Evolutionary conservation across 2,329 filamentous ascomycete species (phyloP), one percentile per base, ranked within the genome.

Genomic region (Nigrograna mackinnonii): DNA sequence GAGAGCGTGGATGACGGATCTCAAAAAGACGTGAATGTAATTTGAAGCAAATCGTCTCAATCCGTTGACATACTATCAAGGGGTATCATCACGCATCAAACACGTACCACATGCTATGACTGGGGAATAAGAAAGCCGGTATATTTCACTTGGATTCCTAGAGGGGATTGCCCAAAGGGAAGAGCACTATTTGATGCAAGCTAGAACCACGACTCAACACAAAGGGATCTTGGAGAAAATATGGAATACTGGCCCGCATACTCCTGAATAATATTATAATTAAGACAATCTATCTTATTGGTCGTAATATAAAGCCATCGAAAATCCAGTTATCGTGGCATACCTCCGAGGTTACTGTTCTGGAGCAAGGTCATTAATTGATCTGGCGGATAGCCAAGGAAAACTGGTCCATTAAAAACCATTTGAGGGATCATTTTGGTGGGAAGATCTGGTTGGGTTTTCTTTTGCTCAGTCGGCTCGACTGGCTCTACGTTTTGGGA

Each of bases 401-500:
- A 96, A 0, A 96, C 91, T 0, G 92, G 92, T 0, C 92, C 92
- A 6, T 89, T 95, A 62, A 96, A 96, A 0, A 95, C 77, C 80
- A 96, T 87, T 55, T 87, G 85, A 7, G 88, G 81, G 7, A 64
- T 60, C 35, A 58, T 35, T 28, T 50, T 57, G 3, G 60, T 48
- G 6, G 41, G 47, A 6, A 39, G 17, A 17, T 52, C 42, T 5
- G 36, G 41, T 17, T 41, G 22, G 17, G 36, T 16, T 4, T 35
- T 37, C 12, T 21, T 35, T 33, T 43, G 35, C 16, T 39, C 41
- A 16, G 42, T 37, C 35, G n/a, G n/a, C n/a, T n/a, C n/a, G n/a
- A n/a, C n/a, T 16, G 38, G 30, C 17, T 46, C 39, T 19, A 46
- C 45, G 19, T 5, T 9, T 20, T 6, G 18, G 11, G 22, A 22